These are phyloP conservation scores for Prunus padus DNA, from an alignment of 306 rosid species.

Conservation along the genomic window DNA sequence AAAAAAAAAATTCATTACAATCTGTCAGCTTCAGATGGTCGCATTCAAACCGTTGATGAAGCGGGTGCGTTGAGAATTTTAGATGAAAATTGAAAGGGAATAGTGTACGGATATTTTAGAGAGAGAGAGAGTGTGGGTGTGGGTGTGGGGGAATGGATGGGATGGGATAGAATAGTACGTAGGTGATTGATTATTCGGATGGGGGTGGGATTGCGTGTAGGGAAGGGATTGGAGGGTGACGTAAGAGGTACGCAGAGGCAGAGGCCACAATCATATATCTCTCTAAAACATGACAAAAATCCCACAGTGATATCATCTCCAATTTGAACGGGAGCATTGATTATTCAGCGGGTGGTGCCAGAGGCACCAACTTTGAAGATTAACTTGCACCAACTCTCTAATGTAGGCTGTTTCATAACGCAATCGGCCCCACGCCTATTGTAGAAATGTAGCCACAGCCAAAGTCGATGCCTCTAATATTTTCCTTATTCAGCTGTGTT, in stretches of 20 bases:
- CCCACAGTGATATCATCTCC: neutral
- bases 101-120: neutral
- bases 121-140: too few species aligned
- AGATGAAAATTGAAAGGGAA: neutral
- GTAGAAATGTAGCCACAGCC: too few species aligned
- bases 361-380: too few species aligned
- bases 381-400: too few species aligned
- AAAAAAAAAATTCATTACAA: too few species aligned
- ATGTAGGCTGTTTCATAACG: too few species aligned
- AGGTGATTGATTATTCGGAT: neutral
- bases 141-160: too few species aligned
- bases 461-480: too few species aligned
- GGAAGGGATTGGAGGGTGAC: conserved; percentile 33
- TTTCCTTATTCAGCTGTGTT: too few species aligned
- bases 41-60: neutral
- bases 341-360: too few species aligned
- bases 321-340: neutral
- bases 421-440: too few species aligned
- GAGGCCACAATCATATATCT: conserved; percentile 8
- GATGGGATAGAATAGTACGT: too few species aligned
- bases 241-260: conserved; percentile 42
- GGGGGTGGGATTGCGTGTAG: conserved; percentile 8
- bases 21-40: neutral
- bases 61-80: neutral
- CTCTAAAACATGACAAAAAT: conserved; percentile 17